phyloP scores from a whole-genome alignment of 1,139 yeast species.

The Protomyces arabidopsidicola region DNA sequence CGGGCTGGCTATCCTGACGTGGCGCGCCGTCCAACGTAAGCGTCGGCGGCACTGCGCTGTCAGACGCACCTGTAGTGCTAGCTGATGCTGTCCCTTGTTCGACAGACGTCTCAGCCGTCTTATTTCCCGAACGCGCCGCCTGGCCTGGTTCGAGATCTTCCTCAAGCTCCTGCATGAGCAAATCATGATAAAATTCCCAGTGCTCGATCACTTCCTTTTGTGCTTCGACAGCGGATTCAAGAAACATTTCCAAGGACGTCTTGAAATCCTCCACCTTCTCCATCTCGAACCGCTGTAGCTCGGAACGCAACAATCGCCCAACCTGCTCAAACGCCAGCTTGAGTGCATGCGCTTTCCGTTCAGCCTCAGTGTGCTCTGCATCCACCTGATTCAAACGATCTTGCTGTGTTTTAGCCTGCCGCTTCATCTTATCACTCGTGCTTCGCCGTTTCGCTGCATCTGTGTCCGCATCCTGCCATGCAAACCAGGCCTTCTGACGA shows the following conservation, averaged over 20 bases:
- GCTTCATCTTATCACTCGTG: constrained; percentile 51
- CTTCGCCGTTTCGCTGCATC: constrained; percentile 49
- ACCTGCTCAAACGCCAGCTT: constrained; percentile 59
- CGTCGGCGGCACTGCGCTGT: neutral
- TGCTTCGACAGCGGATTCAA: constrained; percentile 86
- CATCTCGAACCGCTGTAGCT: constrained; percentile 63
- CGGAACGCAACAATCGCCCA: constrained; percentile 61
- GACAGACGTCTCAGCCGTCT: neutral
- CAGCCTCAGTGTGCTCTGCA: constrained; percentile 56
- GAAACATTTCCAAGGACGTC: constrained; percentile 79
- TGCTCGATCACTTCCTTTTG: constrained; percentile 55
- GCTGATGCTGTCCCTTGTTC: neutral
- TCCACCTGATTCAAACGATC: constrained; percentile 55
- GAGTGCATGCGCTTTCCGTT: constrained; percentile 53
- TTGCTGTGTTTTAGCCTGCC: constrained; percentile 56
- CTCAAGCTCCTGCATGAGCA: constrained; percentile 11
- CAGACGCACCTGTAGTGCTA: neutral
- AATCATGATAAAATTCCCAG: constrained; percentile 35
- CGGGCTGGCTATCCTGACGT: neutral
- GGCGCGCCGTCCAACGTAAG: neutral
- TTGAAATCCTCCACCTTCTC: constrained; percentile 82
- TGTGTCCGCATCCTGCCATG: constrained; percentile 51
- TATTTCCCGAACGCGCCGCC: neutral
- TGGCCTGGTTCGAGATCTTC: constrained; percentile 32
- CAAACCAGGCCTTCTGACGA: constrained; percentile 63